Percentiles rank a stretch among this genome's conserved stretches.
Conservation (phyloP, 768 basidiomycete species). For the Crepidotus variabilis region DNA sequence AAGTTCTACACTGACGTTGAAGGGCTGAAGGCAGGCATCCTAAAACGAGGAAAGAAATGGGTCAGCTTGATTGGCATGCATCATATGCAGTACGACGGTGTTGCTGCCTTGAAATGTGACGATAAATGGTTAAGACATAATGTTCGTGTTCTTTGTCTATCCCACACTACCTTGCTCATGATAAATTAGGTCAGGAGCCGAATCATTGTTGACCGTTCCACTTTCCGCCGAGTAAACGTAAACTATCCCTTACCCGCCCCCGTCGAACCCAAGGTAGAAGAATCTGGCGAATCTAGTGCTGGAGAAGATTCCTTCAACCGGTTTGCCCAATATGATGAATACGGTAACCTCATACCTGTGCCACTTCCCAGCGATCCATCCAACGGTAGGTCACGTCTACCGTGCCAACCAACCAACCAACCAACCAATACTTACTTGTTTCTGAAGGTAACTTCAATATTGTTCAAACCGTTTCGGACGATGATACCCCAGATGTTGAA, state of each 20-base stretch:
- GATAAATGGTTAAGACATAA: constrained; percentile 44
- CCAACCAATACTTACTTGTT: not conserved
- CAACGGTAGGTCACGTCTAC: not conserved
- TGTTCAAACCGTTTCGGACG: constrained; percentile 11
- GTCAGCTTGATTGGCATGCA: constrained; percentile 46
- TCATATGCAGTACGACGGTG: constrained; percentile 55
- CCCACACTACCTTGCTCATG: not conserved
- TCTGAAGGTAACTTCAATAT: constrained; percentile 5
- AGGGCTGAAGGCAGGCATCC: constrained; percentile 34
- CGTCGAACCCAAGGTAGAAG: constrained; percentile 23
- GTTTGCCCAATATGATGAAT: constrained; percentile 1
- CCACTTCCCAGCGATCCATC: constrained; percentile 1
- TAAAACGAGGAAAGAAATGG: constrained; percentile 58
- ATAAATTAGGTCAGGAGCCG: constrained; percentile 44
- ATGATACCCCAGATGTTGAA: constrained; percentile 27
- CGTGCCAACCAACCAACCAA: not conserved
- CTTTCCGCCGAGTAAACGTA: constrained; percentile 49
- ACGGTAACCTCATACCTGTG: constrained; percentile 18
- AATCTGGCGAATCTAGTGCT: constrained; percentile 5
- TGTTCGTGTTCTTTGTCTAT: constrained; percentile 25
- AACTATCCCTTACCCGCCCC: constrained; percentile 44
- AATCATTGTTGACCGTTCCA: constrained; percentile 59
- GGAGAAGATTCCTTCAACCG: constrained; percentile 4
- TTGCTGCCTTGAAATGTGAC: constrained; percentile 35
- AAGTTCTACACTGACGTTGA: constrained; percentile 44